Base-by-base conservation (phyloP, 495 filamentous ascomycete genomes). In the Aspergillus taichungensis region DNA sequence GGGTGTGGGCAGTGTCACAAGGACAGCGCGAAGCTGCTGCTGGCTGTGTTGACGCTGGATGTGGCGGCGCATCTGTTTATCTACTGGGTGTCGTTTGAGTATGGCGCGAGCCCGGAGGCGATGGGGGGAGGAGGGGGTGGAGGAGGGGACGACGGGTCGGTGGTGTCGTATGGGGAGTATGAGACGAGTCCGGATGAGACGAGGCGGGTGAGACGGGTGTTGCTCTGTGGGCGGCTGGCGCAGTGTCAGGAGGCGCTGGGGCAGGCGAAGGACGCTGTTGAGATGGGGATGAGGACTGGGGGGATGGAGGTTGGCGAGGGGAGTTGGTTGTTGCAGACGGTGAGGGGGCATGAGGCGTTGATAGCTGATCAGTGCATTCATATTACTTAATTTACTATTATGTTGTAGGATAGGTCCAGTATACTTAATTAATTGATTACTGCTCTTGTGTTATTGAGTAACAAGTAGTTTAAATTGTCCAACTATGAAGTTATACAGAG, bases 111-210 rank as follows among this genome's bases (percentile, higher is more conserved):
- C 36, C 5, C 49, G 38, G 13, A 52, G 47, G 33, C 53, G 10
- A 41, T 41, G 24, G 38, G 34, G 34, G 12, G 48, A 1, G 30
- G 34, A 27, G 37, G 50, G 24, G 38, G 34, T 30, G 12, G 48
- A 5, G 30, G 34, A 29, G 37, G 52, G 14, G 54, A 60, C 36
- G 41, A 53, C 13, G 46, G 50, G 2, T 33, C 52, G 41, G 47
- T 53, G 13, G 53, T 68, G 31, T 53, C 56, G 13, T 70, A 70
- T 42, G 67, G 67, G 18, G 58, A 64, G 52, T 70, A 70, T 49
- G 65, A 68, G 45, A 48, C 62, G 18, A 51, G 55, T n/a, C 51
- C 51, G 1, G 62, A 66, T 10, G 67, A 70, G 37, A 60, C 59
- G 24, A 55, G 52, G 3, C 62, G 56, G 10, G 59, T 70, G 24